Conservation (phyloP, 2,329 filamentous ascomycete genomes). For the Pseudocercospora pini-densiflorae region DNA sequence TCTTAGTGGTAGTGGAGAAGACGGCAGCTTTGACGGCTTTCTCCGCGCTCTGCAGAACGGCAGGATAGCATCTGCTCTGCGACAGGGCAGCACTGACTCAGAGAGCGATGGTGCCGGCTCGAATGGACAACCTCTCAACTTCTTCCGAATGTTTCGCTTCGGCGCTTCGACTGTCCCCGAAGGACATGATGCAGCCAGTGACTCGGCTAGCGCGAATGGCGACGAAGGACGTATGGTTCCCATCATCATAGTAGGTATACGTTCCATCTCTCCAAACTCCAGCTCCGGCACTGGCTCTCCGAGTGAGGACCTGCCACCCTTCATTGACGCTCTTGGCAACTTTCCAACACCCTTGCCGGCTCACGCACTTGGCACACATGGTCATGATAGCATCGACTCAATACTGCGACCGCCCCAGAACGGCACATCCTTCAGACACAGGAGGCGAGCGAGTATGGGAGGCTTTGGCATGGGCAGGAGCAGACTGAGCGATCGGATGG, state of each 20-base stretch:
- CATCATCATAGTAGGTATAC: constrained; percentile 71
- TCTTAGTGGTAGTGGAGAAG: constrained; percentile 54
- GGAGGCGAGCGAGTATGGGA: constrained; percentile 59
- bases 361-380: constrained; percentile 37
- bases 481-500: constrained; percentile 43
- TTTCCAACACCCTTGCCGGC: constrained; percentile 47
- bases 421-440: constrained; percentile 58
- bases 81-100: constrained; percentile 48
- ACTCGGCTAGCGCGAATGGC: constrained; percentile 34
- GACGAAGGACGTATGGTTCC: constrained; percentile 66
- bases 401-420: constrained; percentile 59
- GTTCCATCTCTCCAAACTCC: constrained; percentile 63
- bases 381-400: constrained; percentile 55
- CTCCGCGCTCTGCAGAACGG: constrained; percentile 66
- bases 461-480: constrained; percentile 47
- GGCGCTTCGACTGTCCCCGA: constrained; percentile 53
- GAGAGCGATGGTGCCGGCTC: constrained; percentile 47
- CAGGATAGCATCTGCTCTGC: constrained; percentile 60
- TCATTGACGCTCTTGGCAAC: constrained; percentile 57
- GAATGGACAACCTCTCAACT: constrained; percentile 62
- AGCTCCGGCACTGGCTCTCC: constrained; percentile 44
- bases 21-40: constrained; percentile 67
- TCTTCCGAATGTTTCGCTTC: constrained; percentile 71
- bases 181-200: constrained; percentile 24
- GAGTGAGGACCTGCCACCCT: constrained; percentile 54